These are phyloP conservation scores for Solanum microdontum DNA, from an alignment of 257 asterid genomes.

Conservation along the genomic window DNA sequence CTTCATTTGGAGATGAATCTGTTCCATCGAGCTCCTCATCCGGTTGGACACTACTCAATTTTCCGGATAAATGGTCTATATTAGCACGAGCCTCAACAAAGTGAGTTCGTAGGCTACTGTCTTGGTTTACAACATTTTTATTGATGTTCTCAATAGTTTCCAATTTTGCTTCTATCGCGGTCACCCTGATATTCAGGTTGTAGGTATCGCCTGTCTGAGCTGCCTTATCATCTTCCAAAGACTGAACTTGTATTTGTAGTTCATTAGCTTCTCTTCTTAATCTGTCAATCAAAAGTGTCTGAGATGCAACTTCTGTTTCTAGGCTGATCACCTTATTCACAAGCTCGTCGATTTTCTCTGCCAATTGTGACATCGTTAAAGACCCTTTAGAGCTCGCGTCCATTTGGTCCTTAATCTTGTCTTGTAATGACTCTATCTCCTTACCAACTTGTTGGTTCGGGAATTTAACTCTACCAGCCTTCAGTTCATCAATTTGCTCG, in stretches of 20 bases:
- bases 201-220: constrained; percentile 18
- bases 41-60: constrained; percentile 37
- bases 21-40: constrained; percentile 35
- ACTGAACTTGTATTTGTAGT: constrained; percentile 32
- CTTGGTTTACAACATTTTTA: constrained; percentile 44
- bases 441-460: constrained; percentile 3
- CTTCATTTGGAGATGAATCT: constrained; percentile 8
- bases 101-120: constrained; percentile 35
- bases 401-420: constrained; percentile 7
- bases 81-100: constrained; percentile 46
- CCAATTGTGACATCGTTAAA: constrained; percentile 38
- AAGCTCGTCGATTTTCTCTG: constrained; percentile 46
- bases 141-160: constrained; percentile 35
- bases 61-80: constrained; percentile 47
- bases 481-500: constrained; percentile 10
- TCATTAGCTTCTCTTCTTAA: constrained; percentile 44
- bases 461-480: background rate
- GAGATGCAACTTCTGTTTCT: constrained; percentile 48
- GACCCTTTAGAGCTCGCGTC: constrained; percentile 18
- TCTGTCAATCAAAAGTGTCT: constrained; percentile 38
- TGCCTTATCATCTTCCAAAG: constrained; percentile 52
- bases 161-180: constrained; percentile 59
- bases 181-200: constrained; percentile 31
- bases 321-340: constrained; percentile 42
- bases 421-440: constrained; percentile 4